phyloP scores from a whole-genome alignment of 2,329 filamentous ascomycete genomes.

The Fusarium haematococcum region DNA sequence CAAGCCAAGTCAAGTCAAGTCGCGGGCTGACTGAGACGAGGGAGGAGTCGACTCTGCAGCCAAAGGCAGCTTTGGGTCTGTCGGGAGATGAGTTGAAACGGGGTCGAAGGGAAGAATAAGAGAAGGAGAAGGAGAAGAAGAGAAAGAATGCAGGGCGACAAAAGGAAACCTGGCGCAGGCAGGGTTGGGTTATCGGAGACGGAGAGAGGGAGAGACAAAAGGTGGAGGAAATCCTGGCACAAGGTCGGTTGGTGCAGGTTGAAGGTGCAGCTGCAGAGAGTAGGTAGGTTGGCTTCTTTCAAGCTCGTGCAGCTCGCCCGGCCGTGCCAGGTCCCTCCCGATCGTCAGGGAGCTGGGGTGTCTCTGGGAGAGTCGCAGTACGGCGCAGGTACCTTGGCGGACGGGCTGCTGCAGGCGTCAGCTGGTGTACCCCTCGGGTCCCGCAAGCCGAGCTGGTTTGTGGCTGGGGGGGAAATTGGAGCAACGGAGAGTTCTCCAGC shows the following conservation, averaged over 20 bases:
- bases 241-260: constrained; percentile 27
- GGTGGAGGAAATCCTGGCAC: constrained; percentile 38
- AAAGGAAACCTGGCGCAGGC: constrained; percentile 24
- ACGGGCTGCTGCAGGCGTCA: neutral
- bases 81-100: constrained; percentile 13
- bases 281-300: constrained; percentile 25
- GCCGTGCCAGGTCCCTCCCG: constrained; percentile 11
- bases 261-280: neutral
- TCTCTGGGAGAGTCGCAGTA: constrained; percentile 10
- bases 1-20: constrained; percentile 4
- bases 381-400: neutral
- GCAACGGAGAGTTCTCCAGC: constrained; percentile 12
- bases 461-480: constrained; percentile 39
- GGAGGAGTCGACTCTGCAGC: constrained; percentile 18
- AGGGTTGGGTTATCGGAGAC: constrained; percentile 22
- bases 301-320: constrained; percentile 16
- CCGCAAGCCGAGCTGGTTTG: constrained; percentile 26
- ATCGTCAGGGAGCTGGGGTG: constrained; percentile 23
- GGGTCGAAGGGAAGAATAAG: constrained; percentile 30
- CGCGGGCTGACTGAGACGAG: constrained; percentile 11
- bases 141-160: constrained; percentile 28
- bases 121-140: constrained; percentile 32
- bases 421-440: neutral
- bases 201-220: constrained; percentile 14
- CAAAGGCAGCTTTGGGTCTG: constrained; percentile 18